Percentiles rank a stretch among this genome's conserved stretches.
Conservation (phyloP, 2,329 filamentous ascomycete genomes). For the Xylaria sp. region DNA sequence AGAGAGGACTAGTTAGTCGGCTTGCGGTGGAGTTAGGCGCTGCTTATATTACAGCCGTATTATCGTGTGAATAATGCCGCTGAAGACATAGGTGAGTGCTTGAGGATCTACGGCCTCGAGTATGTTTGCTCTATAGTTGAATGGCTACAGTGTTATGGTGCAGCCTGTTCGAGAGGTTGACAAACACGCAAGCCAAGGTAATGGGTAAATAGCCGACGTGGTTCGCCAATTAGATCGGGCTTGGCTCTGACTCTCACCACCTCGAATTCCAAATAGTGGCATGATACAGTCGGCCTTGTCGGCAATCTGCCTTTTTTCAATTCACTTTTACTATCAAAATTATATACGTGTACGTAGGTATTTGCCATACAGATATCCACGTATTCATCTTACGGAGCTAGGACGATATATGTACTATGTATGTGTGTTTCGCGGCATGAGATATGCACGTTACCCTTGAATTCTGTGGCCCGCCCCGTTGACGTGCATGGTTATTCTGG, state of each 20-base stretch:
- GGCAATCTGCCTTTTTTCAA: not conserved
- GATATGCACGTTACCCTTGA: not conserved
- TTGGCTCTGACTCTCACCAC: slow-evolving; percentile 16
- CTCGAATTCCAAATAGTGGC: slow-evolving; percentile 33
- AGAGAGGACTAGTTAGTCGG: not conserved
- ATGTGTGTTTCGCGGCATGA: not conserved
- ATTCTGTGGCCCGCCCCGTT: not conserved
- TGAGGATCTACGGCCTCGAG: not conserved
- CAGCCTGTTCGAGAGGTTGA: too few relatives aligned
- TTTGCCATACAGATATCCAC: not conserved
- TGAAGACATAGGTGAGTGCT: too few relatives aligned
- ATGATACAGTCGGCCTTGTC: too few relatives aligned
- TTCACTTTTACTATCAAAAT: not conserved
- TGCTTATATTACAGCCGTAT: not conserved
- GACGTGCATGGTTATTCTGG: not conserved
- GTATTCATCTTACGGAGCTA: not conserved
- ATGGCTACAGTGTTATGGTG: too few relatives aligned
- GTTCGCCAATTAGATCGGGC: slow-evolving; percentile 24
- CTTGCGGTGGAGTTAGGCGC: slow-evolving; percentile 8
- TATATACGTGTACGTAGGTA: not conserved
- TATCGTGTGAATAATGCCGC: too few relatives aligned
- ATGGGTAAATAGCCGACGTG: not conserved
- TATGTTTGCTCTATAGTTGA: slow-evolving; percentile 11
- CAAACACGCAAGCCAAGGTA: not conserved
- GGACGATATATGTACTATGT: not conserved